phyloP scores from a whole-genome alignment of 1,284 basidiomycete species.

The Vanrija pseudolonga region DNA sequence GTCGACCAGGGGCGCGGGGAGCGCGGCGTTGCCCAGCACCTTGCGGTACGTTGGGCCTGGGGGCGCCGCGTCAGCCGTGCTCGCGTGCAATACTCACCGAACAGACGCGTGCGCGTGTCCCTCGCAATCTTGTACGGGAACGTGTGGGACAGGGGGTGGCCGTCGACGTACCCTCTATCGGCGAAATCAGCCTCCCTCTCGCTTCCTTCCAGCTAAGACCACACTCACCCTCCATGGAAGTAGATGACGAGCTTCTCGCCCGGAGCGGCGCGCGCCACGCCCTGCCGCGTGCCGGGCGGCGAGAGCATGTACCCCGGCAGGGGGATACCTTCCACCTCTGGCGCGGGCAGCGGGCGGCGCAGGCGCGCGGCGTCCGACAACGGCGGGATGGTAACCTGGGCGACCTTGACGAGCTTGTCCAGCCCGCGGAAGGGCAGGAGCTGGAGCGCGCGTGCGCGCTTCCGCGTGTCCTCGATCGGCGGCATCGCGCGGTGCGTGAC shows the following conservation, averaged over 20 bases:
- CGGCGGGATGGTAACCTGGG: no score
- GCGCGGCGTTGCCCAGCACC: neutral
- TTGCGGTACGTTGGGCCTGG: neutral
- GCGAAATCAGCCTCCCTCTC: neutral
- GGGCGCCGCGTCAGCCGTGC: neutral
- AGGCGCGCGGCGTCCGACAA: neutral
- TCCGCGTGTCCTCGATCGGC: no score
- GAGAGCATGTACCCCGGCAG: neutral
- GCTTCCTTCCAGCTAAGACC: no score
- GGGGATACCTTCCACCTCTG: no score
- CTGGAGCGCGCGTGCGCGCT: no score
- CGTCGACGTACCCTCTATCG: neutral
- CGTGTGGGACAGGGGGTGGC: neutral
- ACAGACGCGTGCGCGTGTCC: neutral
- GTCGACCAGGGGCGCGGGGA: neutral
- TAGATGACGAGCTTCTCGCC: constrained; percentile 5
- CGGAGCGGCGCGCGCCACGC: neutral
- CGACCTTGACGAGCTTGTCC: no score
- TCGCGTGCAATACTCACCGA: neutral
- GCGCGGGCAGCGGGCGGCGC: neutral
- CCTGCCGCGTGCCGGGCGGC: neutral
- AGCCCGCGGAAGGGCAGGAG: no score
- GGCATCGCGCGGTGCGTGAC: no score
- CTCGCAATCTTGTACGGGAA: neutral
- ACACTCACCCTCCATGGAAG: neutral